Evolutionary conservation across 1,284 basidiomycete genomes (phyloP).

Genomic region (Ganoderma boninense): DNA sequence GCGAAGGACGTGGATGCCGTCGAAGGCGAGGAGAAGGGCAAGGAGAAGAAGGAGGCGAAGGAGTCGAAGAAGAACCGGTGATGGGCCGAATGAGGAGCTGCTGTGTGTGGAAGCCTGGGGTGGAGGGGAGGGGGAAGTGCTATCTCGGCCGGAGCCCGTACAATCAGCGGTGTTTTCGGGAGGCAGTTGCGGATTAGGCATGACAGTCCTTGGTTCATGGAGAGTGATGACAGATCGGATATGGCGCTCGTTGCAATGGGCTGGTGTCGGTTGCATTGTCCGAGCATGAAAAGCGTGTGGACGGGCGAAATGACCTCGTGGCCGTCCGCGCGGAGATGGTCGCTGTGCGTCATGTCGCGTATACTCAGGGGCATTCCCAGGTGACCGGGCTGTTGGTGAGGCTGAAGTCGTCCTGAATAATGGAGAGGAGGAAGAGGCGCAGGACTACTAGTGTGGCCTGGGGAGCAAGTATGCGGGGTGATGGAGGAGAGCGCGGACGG

Average conservation of each 20-base stretch:
- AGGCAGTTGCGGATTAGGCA: constrained; percentile 22
- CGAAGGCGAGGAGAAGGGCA: constrained; percentile 42
- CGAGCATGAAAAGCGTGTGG: background rate
- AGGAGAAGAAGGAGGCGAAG: background rate
- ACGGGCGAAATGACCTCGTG: constrained; percentile 2
- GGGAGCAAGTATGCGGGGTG: background rate
- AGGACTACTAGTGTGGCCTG: background rate
- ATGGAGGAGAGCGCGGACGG: constrained; percentile 2
- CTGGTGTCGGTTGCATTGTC: constrained; percentile 14
- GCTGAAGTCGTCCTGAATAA: background rate
- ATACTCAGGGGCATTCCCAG: constrained; percentile 4
- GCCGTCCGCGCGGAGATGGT: constrained; percentile 1
- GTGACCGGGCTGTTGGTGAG: constrained; percentile 14
- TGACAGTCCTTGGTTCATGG: constrained; percentile 18
- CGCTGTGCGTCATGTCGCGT: constrained; percentile 8
- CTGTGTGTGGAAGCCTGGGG: constrained; percentile 22
- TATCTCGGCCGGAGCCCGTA: constrained; percentile 38
- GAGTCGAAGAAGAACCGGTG: constrained; percentile 52
- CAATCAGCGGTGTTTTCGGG: constrained; percentile 23
- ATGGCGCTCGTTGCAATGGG: constrained; percentile 15
- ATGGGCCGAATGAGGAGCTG: constrained; percentile 26
- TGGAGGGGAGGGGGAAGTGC: constrained; percentile 24
- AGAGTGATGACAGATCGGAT: constrained; percentile 32
- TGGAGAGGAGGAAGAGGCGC: background rate
- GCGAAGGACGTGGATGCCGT: constrained; percentile 55